Evolutionary conservation across 2,329 filamentous ascomycete species (phyloP).

Genomic region (Aspergillus uvarum): DNA sequence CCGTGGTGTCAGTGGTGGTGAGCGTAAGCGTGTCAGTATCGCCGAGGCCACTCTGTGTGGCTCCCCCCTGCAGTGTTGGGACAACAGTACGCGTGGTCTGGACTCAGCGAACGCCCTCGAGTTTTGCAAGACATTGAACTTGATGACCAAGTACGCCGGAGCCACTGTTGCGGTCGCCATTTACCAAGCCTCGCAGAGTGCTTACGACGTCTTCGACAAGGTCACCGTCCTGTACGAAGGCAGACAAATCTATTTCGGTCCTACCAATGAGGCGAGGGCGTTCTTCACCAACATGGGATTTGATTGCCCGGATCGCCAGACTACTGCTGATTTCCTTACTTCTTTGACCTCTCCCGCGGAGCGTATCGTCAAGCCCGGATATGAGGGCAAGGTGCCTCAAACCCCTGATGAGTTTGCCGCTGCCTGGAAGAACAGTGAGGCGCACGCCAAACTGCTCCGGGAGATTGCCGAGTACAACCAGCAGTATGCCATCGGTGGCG

Average conservation of each 20-base stretch:
- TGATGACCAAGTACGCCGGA: slow-evolving; percentile 51
- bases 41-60: slow-evolving; percentile 54
- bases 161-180: slow-evolving; percentile 57
- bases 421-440: slow-evolving; percentile 56
- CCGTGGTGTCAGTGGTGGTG: slow-evolving; percentile 62
- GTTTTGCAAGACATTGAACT: slow-evolving; percentile 54
- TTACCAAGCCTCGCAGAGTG: slow-evolving; percentile 52
- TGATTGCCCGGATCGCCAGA: slow-evolving; percentile 63
- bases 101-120: slow-evolving; percentile 58
- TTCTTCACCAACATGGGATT: slow-evolving; percentile 70
- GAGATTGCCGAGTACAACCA: slow-evolving; percentile 48
- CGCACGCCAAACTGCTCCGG: slow-evolving; percentile 42
- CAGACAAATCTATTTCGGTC: slow-evolving; percentile 44
- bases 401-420: slow-evolving; percentile 56
- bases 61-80: slow-evolving; percentile 50
- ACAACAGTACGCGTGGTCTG: slow-evolving; percentile 52
- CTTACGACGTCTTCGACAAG: slow-evolving; percentile 67
- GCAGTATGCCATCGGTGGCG: slow-evolving; percentile 45
- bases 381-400: slow-evolving; percentile 43
- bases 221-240: slow-evolving; percentile 65
- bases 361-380: slow-evolving; percentile 6
- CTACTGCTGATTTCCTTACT: slow-evolving; percentile 26
- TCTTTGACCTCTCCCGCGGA: slow-evolving; percentile 4
- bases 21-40: slow-evolving; percentile 62
- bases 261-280: slow-evolving; percentile 54